Conservation (phyloP, 176 grass and related monocot species). For the Musa itinerans region DNA sequence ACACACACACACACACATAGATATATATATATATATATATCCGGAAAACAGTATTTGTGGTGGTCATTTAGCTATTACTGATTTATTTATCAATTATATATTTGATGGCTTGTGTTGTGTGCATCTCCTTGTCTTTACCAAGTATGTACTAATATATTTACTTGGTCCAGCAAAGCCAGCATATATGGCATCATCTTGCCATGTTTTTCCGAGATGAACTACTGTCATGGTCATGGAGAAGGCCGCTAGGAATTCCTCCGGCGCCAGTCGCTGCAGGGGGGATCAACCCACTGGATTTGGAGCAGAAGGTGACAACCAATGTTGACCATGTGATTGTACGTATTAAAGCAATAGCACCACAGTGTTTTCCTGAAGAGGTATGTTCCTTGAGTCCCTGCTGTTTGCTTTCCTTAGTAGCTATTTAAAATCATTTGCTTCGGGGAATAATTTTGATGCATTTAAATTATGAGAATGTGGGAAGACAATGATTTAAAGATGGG, state of each 20-base stretch:
- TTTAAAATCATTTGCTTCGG: too few relatives aligned
- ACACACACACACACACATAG: neutral
- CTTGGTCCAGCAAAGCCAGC: slow-evolving; percentile 77
- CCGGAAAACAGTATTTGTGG: too few relatives aligned
- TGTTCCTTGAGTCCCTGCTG: too few relatives aligned
- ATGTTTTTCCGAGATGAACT: slow-evolving; percentile 99
- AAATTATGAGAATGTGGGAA: too few relatives aligned
- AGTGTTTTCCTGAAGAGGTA: slow-evolving; percentile 93
- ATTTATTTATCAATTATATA: slow-evolving; percentile 1
- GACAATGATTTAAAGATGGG: too few relatives aligned
- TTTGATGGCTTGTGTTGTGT: neutral
- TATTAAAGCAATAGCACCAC: slow-evolving; percentile 76
- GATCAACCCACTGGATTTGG: slow-evolving; percentile 70
- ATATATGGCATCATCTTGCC: slow-evolving; percentile 98
- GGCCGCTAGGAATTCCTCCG: slow-evolving; percentile 79
- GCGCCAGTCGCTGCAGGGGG: slow-evolving; percentile 56
- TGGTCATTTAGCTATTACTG: too few relatives aligned
- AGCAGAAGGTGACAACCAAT: slow-evolving; percentile 88
- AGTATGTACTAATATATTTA: slow-evolving; percentile 7
- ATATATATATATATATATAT: too few relatives aligned
- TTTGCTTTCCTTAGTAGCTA: too few relatives aligned
- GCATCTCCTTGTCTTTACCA: neutral
- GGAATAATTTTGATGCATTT: too few relatives aligned
- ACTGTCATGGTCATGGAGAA: slow-evolving; percentile 97
- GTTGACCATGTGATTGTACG: slow-evolving; percentile 77